Percentiles rank a stretch among this genome's conserved stretches.
These are phyloP conservation scores for Leishmania guyanensis DNA, from an alignment of 208 protist species.

Conservation along the genomic window DNA sequence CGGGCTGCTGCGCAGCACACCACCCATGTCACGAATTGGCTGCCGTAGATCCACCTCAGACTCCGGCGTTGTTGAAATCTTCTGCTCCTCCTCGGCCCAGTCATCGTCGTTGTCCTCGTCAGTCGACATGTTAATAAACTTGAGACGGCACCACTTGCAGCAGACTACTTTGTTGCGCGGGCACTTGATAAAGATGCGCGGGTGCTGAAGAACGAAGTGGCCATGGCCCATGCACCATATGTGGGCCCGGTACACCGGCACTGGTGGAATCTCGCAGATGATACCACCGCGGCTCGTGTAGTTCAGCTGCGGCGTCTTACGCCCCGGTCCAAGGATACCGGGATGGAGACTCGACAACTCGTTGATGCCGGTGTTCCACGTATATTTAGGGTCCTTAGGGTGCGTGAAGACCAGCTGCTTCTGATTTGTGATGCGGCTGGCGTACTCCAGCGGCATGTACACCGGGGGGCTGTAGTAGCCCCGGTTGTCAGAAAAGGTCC, in stretches of 20 bases:
- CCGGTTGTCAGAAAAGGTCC: constrained; percentile 76
- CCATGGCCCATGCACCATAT: constrained; percentile 91
- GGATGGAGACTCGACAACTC: constrained; percentile 76
- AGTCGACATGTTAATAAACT: constrained; percentile 92
- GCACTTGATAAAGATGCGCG: constrained; percentile 90
- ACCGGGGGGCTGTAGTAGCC: constrained; percentile 86
- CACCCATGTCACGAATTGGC: constrained; percentile 79
- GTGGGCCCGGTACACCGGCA: constrained; percentile 81
- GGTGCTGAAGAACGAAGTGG: constrained; percentile 83
- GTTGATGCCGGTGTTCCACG: constrained; percentile 78
- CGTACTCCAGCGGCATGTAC: constrained; percentile 89
- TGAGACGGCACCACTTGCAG: constrained; percentile 90
- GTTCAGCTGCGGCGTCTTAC: constrained; percentile 82
- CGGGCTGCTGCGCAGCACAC: constrained; percentile 64
- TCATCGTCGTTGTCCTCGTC: constrained; percentile 88
- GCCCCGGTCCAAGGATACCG: constrained; percentile 73
- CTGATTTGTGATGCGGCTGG: constrained; percentile 79
- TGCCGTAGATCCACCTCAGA: constrained; percentile 71
- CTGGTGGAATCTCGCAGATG: constrained; percentile 86
- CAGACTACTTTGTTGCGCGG: constrained; percentile 71
- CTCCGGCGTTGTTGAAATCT: constrained; percentile 86
- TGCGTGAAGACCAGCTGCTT: constrained; percentile 85
- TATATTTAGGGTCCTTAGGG: constrained; percentile 87
- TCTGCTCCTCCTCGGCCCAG: constrained; percentile 87
- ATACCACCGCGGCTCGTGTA: constrained; percentile 82